Percentiles rank a stretch among this genome's conserved stretches.
Evolutionary conservation across 2,329 filamentous ascomycete species (phyloP).

Genomic region (Nigrospora sphaerica): DNA sequence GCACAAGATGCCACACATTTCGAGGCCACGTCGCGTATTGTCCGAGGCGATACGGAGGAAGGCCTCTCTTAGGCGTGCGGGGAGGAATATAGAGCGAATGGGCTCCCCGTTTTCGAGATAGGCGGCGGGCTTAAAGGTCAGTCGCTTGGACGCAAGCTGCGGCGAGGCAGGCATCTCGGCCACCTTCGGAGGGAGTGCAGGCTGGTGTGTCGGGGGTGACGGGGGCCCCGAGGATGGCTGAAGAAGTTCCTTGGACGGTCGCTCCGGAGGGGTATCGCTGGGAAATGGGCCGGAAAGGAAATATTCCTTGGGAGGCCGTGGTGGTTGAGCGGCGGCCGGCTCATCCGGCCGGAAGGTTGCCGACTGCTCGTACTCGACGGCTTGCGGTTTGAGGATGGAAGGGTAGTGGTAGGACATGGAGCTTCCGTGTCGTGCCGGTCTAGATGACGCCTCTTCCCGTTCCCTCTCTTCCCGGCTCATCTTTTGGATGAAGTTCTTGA

Average conservation of each 20-base stretch:
- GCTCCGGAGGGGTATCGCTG: slow-evolving; percentile 15
- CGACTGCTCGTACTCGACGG: slow-evolving; percentile 34
- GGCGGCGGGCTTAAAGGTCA: slow-evolving; percentile 76
- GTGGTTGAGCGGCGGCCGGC: slow-evolving; percentile 20
- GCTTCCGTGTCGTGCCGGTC: slow-evolving; percentile 1
- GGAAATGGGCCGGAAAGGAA: background rate
- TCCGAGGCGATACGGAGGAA: slow-evolving; percentile 69
- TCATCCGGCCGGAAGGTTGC: slow-evolving; percentile 6
- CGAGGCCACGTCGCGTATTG: slow-evolving; percentile 77
- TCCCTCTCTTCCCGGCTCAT: slow-evolving; percentile 9
- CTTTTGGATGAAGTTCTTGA: slow-evolving; percentile 14
- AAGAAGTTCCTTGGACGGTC: slow-evolving; percentile 21
- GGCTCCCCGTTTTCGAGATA: slow-evolving; percentile 86
- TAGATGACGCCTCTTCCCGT: slow-evolving; percentile 7
- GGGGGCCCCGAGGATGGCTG: slow-evolving; percentile 10
- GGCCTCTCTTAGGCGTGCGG: slow-evolving; percentile 60
- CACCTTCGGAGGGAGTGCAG: slow-evolving; percentile 22
- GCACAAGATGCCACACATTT: slow-evolving; percentile 93
- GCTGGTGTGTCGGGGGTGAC: slow-evolving; percentile 9
- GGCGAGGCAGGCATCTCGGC: slow-evolving; percentile 11
- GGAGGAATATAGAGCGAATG: slow-evolving; percentile 82
- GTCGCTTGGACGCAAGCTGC: slow-evolving; percentile 39
- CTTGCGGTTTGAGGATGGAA: slow-evolving; percentile 43
- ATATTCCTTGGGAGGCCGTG: slow-evolving; percentile 30
- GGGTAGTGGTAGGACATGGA: slow-evolving; percentile 45